Conservation (phyloP, 169 alveolate genomes). For the Cyclospora cayetanensis region DNA sequence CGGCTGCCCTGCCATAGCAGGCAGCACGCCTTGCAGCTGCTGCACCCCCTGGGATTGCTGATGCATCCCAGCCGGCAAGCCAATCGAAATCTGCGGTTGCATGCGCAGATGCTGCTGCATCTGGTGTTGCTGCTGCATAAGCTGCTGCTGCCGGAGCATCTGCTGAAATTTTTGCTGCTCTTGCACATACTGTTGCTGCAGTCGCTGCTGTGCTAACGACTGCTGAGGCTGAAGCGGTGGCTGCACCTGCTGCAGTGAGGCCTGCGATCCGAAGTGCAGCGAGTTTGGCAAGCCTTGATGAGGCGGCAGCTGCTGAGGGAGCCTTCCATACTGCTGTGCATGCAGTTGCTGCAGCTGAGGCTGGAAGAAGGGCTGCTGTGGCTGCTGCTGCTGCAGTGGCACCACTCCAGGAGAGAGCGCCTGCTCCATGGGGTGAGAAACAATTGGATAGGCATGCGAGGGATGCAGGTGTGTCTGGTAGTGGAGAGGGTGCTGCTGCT, state of each 20-base stretch:
- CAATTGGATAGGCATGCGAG: background rate
- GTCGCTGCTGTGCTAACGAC: background rate
- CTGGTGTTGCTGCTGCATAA: constrained; percentile 38
- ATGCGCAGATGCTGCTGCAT: background rate
- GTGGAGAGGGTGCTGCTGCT: background rate
- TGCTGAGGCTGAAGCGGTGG: background rate
- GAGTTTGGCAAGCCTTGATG: too few species aligned
- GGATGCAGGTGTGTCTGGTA: background rate
- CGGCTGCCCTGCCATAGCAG: too few species aligned
- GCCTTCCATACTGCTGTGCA: background rate
- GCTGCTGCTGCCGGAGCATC: constrained; percentile 19
- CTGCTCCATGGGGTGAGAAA: background rate
- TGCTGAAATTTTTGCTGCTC: background rate
- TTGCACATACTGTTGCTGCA: background rate
- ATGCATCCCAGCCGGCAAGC: too few species aligned
- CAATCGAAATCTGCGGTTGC: too few species aligned
- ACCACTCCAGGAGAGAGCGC: background rate
- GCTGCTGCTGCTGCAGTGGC: background rate
- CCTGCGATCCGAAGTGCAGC: too few species aligned
- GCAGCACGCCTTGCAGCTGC: too few species aligned
- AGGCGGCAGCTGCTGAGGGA: too few species aligned
- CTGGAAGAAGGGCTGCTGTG: background rate
- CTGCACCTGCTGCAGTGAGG: background rate
- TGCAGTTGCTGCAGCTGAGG: background rate
- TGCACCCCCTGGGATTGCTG: too few species aligned